Evolutionary conservation across 345 rosid genomes (phyloP), one percentile per base, ranked within the genome.

Genomic region (Carallia brachiata): DNA sequence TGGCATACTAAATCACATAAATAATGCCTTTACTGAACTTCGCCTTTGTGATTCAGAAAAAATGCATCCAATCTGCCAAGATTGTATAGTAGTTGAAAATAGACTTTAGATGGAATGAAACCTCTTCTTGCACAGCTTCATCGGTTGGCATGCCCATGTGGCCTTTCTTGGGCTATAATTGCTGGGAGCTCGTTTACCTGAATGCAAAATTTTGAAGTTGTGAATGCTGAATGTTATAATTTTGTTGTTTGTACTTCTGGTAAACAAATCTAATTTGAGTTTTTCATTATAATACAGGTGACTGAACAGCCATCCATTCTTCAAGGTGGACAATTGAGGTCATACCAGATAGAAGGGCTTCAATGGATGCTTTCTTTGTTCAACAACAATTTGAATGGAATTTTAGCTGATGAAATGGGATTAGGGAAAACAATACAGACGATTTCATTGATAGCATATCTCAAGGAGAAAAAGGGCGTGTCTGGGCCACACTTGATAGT

Each of bases 391-490:
- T 87, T 96, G 52, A 96, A 96, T 77, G 99, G 99, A 58, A 92
- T 96, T 76, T 85, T 96, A 84, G 99, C 99, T 62, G 99, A 96
- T 80, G 99, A 96, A 87, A 96, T 96, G 99, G 99, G 99, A 52
- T 73, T 96, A 81, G 99, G 99, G 39, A 96, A 96, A 79, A 92
- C 99, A 58, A 96, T 96, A 69, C 99, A 96, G 79, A 96, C 99
- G 36, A 96, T 96, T 67, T 86, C 99, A 6, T 74, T 92, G 78
- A 80, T 96, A 74, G 97, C 98, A 1, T 89, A 96, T 83, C 91
- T 96, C 65, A 77, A 90, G 80, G 93, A 96, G 81, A 89, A 85
- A 80, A 96, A 92, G 77, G 87, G 88, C 63, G 91, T 92, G 13
- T 69, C 73, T 62, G 98, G 99, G 62, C 99, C 99, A n/a, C 90